Conservation (phyloP, 768 basidiomycete species). For the Russula brevipes region DNA sequence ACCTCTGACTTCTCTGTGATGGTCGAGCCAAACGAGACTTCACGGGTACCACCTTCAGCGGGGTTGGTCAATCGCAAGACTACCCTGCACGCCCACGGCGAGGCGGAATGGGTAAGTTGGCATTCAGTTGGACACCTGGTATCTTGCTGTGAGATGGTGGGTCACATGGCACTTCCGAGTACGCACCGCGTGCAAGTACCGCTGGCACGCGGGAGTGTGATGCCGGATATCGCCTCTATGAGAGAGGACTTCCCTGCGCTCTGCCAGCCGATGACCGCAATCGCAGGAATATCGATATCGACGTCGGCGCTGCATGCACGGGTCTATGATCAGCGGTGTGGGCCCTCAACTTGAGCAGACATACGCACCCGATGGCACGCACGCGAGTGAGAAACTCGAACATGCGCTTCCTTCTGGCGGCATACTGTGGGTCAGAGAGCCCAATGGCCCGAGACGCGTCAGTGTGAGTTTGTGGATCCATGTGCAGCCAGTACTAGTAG, state of each 20-base stretch:
- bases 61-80: slow-evolving; percentile 32
- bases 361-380: slow-evolving; percentile 54
- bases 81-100: slow-evolving; percentile 34
- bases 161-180: not conserved
- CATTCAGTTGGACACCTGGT: slow-evolving; percentile 38
- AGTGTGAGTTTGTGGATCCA: not conserved
- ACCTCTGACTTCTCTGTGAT: slow-evolving; percentile 51
- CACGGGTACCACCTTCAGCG: slow-evolving; percentile 19
- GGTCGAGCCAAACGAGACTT: slow-evolving; percentile 28
- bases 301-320: slow-evolving; percentile 47
- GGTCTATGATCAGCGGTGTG: slow-evolving; percentile 4
- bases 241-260: slow-evolving; percentile 74
- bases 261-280: slow-evolving; percentile 68
- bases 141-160: not conserved
- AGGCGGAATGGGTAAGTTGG: slow-evolving; percentile 27
- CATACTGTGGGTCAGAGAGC: slow-evolving; percentile 43
- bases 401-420: slow-evolving; percentile 40
- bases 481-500: not conserved
- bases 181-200: slow-evolving; percentile 69
- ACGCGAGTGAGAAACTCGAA: slow-evolving; percentile 56
- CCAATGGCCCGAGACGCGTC: slow-evolving; percentile 36
- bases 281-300: slow-evolving; percentile 67
- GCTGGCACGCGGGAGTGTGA: slow-evolving; percentile 61
- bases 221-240: slow-evolving; percentile 71
- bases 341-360: not conserved